These are phyloP conservation scores for Dryadomyces quercus-mongolicae DNA, from an alignment of 2,329 filamentous ascomycete species.

Conservation along the genomic window DNA sequence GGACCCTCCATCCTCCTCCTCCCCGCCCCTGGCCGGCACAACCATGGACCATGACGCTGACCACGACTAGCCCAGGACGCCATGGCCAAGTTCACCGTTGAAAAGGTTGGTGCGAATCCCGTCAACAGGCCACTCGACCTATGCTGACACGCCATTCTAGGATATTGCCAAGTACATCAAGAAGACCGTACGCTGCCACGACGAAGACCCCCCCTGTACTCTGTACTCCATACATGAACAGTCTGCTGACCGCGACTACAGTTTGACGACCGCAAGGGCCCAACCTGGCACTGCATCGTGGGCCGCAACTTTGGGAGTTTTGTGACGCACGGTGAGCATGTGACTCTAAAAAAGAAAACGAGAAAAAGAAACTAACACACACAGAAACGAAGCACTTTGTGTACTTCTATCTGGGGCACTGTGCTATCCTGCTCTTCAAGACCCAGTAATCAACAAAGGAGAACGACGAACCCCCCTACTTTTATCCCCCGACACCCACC, in stretches of 20 bases:
- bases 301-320: constrained; percentile 98
- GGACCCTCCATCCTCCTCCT: background rate
- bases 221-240: too few relatives aligned
- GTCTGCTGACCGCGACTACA: constrained; percentile 26
- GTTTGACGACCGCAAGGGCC: constrained; percentile 95
- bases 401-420: constrained; percentile 99
- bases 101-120: constrained; percentile 33
- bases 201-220: background rate
- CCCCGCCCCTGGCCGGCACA: too few relatives aligned
- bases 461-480: background rate
- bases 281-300: constrained; percentile 99
- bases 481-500: background rate
- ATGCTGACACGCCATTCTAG: constrained; percentile 28
- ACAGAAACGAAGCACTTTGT: constrained; percentile 99
- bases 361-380: background rate
- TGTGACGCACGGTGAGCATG: constrained; percentile 78
- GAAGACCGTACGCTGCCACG: constrained; percentile 52
- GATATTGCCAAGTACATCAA: constrained; percentile 96
- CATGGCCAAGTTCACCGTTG: constrained; percentile 50
- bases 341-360: background rate
- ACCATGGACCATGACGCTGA: background rate
- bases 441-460: constrained; percentile 54
- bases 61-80: constrained; percentile 42
- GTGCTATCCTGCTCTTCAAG: constrained; percentile 97
- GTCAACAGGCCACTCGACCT: background rate